Evolutionary conservation across 2,329 filamentous ascomycete genomes (phyloP).

Genomic region (Pseudogymnoascus sp.): DNA sequence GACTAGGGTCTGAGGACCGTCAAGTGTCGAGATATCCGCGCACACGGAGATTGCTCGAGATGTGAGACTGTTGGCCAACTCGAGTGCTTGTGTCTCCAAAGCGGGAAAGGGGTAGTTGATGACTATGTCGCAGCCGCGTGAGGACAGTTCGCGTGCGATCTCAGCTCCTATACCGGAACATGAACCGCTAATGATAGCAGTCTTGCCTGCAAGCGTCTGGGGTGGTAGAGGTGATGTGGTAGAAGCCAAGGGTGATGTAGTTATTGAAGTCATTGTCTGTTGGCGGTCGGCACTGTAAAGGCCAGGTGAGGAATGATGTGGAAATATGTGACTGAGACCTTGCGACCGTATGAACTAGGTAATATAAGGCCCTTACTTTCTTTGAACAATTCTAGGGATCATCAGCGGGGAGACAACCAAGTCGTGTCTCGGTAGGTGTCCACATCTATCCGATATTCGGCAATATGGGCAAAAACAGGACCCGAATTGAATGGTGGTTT

Average conservation of each 20-base stretch:
- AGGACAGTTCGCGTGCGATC: constrained; percentile 37
- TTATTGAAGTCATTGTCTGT: neutral
- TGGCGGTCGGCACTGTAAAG: neutral
- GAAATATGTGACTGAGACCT: neutral
- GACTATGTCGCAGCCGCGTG: constrained; percentile 40
- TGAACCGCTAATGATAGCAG: constrained; percentile 44
- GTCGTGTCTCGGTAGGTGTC: neutral
- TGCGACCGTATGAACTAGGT: neutral
- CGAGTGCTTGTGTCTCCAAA: constrained; percentile 27
- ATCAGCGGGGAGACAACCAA: neutral
- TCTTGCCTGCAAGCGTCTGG: constrained; percentile 44
- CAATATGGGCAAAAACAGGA: neutral
- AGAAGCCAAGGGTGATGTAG: neutral
- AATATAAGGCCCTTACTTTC: neutral
- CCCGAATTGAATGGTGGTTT: neutral
- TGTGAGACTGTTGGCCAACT: constrained; percentile 25
- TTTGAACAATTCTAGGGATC: neutral
- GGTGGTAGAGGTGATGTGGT: constrained; percentile 14
- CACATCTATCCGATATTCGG: neutral
- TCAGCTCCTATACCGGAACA: constrained; percentile 40
- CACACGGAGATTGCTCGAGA: constrained; percentile 33
- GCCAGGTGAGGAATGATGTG: neutral
- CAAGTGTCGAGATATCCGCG: constrained; percentile 35
- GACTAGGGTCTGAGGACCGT: constrained; percentile 32
- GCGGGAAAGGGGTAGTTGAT: constrained; percentile 40